phyloP scores from a whole-genome alignment of 2,329 filamentous ascomycete species.

The Talaromyces funiculosus region DNA sequence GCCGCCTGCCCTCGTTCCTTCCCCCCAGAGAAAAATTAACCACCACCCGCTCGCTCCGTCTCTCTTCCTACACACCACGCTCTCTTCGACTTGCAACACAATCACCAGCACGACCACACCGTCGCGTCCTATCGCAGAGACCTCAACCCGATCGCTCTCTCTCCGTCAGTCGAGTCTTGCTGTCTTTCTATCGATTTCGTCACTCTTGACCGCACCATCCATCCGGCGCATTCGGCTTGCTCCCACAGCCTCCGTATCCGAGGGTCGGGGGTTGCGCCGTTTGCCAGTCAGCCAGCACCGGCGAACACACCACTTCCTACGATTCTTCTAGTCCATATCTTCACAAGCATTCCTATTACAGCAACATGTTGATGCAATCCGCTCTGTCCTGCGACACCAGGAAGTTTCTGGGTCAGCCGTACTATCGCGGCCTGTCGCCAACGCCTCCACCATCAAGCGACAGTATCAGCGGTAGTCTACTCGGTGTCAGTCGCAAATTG shows the following conservation, averaged over 20 bases:
- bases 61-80: background rate
- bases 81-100: background rate
- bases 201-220: background rate
- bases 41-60: background rate
- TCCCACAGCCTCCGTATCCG: constrained; percentile 12
- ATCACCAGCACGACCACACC: constrained; percentile 4
- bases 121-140: constrained; percentile 10
- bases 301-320: background rate
- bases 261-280: constrained; percentile 10
- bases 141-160: constrained; percentile 4
- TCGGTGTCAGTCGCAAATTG: constrained; percentile 39
- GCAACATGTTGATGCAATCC: constrained; percentile 42
- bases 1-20: constrained; percentile 2
- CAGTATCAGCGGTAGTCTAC: constrained; percentile 33
- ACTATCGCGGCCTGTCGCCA: constrained; percentile 32
- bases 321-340: too few species aligned
- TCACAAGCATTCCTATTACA: background rate
- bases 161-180: background rate
- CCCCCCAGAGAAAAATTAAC: constrained; percentile 5
- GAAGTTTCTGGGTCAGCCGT: constrained; percentile 27
- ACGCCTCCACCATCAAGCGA: constrained; percentile 36
- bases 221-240: constrained; percentile 12
- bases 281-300: background rate
- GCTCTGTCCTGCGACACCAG: constrained; percentile 42
- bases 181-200: background rate